Percentiles rank a stretch among this genome's conserved stretches.
These are phyloP conservation scores for Boletus bicolor DNA, from an alignment of 768 basidiomycete species.

Conservation along the genomic window DNA sequence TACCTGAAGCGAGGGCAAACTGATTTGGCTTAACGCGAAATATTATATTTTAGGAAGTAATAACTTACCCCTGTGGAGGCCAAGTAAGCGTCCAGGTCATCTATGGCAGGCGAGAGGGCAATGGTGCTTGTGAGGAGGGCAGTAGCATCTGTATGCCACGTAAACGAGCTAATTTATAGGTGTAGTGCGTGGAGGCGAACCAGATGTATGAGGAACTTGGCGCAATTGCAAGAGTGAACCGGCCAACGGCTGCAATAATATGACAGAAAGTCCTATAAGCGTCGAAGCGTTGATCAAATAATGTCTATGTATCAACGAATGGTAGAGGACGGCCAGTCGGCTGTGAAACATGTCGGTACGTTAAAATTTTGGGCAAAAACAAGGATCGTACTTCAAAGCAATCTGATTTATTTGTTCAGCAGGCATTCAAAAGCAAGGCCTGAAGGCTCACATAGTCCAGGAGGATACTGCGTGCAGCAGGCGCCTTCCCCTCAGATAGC, in stretches of 20 bases:
- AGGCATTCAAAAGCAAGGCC: not conserved
- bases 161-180: conserved; percentile 1
- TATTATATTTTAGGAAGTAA: not conserved
- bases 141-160: conserved; percentile 26
- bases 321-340: conserved; percentile 40
- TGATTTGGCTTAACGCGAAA: conserved; percentile 26
- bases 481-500: conserved; percentile 49
- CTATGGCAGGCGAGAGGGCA: conserved; percentile 44
- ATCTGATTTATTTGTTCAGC: conserved; percentile 33
- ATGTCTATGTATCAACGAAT: conserved; percentile 51
- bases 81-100: conserved; percentile 49
- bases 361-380: not conserved
- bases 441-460: conserved; percentile 55
- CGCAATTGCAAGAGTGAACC: conserved; percentile 31
- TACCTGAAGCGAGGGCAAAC: conserved; percentile 32
- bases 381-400: conserved; percentile 37
- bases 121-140: conserved; percentile 43
- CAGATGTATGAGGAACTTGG: conserved; percentile 17
- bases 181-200: conserved; percentile 11
- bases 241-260: conserved; percentile 58
- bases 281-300: conserved; percentile 52
- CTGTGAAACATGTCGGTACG: conserved; percentile 30
- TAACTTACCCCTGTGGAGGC: conserved; percentile 55
- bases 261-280: conserved; percentile 42
- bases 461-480: conserved; percentile 58